Percentiles rank a stretch among this genome's conserved stretches.
Evolutionary conservation across 2,329 filamentous ascomycete genomes (phyloP).

Genomic region (Pestalotiopsis sp.): DNA sequence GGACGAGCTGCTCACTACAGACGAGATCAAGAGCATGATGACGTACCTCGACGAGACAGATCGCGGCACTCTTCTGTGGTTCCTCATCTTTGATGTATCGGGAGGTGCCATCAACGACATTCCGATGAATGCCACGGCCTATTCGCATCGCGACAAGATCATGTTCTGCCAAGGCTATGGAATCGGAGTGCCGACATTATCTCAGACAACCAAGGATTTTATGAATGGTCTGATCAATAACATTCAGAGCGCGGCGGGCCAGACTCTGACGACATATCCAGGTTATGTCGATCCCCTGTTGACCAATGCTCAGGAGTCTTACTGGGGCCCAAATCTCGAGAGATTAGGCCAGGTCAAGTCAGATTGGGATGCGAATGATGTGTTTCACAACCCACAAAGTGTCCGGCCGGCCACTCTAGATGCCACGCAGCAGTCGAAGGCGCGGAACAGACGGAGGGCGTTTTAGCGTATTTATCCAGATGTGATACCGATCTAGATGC

Average conservation of each 20-base stretch:
- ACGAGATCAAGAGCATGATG: conserved; percentile 53
- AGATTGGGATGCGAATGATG: conserved; percentile 52
- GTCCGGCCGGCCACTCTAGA: conserved; percentile 32
- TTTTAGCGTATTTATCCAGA: neutral
- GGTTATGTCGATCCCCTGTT: conserved; percentile 64
- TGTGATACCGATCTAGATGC: neutral
- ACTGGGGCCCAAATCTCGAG: conserved; percentile 58
- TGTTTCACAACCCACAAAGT: conserved; percentile 64
- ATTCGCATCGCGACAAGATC: conserved; percentile 65
- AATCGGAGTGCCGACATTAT: conserved; percentile 50
- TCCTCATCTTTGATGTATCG: conserved; percentile 64
- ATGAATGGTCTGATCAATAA: conserved; percentile 52
- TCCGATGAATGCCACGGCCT: conserved; percentile 59
- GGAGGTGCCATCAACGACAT: conserved; percentile 64
- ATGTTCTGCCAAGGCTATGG: conserved; percentile 68
- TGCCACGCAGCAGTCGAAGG: conserved; percentile 12
- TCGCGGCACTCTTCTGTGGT: conserved; percentile 59
- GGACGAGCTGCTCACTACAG: conserved; percentile 49
- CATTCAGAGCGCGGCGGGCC: conserved; percentile 40
- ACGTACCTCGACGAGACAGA: conserved; percentile 51
- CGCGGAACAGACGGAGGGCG: neutral
- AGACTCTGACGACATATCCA: conserved; percentile 57
- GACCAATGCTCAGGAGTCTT: conserved; percentile 49
- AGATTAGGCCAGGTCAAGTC: conserved; percentile 52
- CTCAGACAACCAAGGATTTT: conserved; percentile 50